These are phyloP conservation scores for Ganoderma leucocontextum DNA, from an alignment of 1,284 basidiomycete genomes.

Conservation along the genomic window DNA sequence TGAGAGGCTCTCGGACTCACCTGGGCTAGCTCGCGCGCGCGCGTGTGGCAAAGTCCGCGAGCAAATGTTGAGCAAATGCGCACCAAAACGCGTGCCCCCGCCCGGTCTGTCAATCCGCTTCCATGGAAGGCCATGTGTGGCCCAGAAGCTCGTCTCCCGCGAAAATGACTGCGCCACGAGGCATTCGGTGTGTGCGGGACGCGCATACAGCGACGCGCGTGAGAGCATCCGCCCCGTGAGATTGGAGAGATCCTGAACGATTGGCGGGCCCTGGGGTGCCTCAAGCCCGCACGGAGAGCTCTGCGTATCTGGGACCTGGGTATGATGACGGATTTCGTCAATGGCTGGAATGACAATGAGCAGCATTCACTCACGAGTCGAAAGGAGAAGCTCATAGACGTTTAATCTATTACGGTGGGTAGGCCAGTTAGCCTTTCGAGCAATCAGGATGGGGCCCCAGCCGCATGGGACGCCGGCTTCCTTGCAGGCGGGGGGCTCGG, in stretches of 20 bases:
- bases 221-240: background rate
- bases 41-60: background rate
- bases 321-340: background rate
- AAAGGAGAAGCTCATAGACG: background rate
- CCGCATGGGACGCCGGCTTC: background rate
- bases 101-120: background rate
- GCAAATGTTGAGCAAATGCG: background rate
- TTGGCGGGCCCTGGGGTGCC: background rate
- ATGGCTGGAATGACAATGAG: background rate
- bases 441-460: background rate
- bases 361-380: background rate
- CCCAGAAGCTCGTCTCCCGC: constrained; percentile 1
- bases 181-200: background rate
- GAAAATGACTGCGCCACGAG: constrained; percentile 5
- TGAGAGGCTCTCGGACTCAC: background rate
- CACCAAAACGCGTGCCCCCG: background rate
- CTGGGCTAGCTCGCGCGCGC: background rate
- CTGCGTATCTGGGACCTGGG: background rate
- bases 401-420: background rate
- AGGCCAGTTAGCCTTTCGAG: background rate
- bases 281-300: background rate
- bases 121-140: constrained; percentile 3
- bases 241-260: background rate
- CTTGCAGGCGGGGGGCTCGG: background rate
- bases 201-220: background rate